Evolutionary conservation across 345 rosid species (phyloP), one percentile per base, ranked within the genome.

Genomic region (Eucalyptus tenuipes): DNA sequence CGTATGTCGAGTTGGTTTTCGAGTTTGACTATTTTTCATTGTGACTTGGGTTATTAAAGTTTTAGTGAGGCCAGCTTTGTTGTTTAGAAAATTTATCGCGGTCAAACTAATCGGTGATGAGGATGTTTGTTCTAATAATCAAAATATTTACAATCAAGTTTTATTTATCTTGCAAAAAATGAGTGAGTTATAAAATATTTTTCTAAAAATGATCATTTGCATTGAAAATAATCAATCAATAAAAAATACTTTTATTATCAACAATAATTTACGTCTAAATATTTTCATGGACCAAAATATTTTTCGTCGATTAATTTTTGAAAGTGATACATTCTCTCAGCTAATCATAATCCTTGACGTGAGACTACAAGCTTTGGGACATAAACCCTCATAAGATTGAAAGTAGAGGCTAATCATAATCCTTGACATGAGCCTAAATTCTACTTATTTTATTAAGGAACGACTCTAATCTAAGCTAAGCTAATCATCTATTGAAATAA

Each of bases 251-350:
- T 57, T 57, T 2, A 57, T 61, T 61, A 13, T 61, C 4, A 2
- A 61, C 1, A 29, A 13, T 29, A 61, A 29, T 61, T 29, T 61
- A 29, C 2, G 0, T 61, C 7, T 3, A 61, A 61, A 29, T 13
- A 27, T 29, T 29, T 61, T 61, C 33, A 61, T 29, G 33, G 7
- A 61, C 15, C 14, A 59, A 59, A 25, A 59, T 27, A 59, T 59
- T 61, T 29, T 61, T 2, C 0, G 3, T 27, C 0, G 4, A 61
- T 61, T 6, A 0, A 61, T 61, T 61, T 27, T 27, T 61, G 0
- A 1, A 61, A 13, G 33, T n/a, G 33, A 61, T 29, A 3, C 55
- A 18, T 52, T 1, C 55, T 18, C 55, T 3, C 0, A 52, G 4
- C 9, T 52, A 52, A 52, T 52, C 55, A 52, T 52, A 50, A 50